A percentile compares a stretch with the other conserved stretches of the same genome.
These are phyloP conservation scores for Fonsecaea erecta DNA, from an alignment of 2,329 filamentous ascomycete genomes.

Conservation along the genomic window DNA sequence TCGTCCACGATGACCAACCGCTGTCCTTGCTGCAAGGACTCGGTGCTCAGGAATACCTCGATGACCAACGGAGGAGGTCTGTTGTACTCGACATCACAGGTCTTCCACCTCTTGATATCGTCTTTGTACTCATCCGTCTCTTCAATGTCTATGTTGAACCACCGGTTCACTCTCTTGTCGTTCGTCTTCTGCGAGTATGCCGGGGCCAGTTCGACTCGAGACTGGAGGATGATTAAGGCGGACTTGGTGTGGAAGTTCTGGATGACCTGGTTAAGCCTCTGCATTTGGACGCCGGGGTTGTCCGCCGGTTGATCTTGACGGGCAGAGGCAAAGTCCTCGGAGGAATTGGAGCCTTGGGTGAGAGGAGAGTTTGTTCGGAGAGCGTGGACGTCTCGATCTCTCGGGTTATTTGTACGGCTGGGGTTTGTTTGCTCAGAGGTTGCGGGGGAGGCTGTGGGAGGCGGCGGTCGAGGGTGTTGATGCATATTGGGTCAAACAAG, in stretches of 20 bases:
- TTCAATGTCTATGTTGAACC: slow-evolving; percentile 96
- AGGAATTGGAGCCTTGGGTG: slow-evolving; percentile 58
- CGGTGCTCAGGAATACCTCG: slow-evolving; percentile 85
- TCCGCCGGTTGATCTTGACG: slow-evolving; percentile 50
- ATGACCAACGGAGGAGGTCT: slow-evolving; percentile 83
- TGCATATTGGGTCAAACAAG: slow-evolving; percentile 67
- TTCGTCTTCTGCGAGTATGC: slow-evolving; percentile 61
- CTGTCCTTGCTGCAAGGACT: slow-evolving; percentile 78
- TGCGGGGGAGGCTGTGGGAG: slow-evolving; percentile 73
- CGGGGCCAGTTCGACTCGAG: slow-evolving; percentile 72
- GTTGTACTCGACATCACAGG: slow-evolving; percentile 74
- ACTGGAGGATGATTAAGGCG: slow-evolving; percentile 79
- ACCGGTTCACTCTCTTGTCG: slow-evolving; percentile 72
- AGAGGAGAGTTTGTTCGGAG: slow-evolving; percentile 56
- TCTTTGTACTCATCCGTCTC: slow-evolving; percentile 88
- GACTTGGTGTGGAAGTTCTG: slow-evolving; percentile 95
- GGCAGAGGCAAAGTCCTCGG: slow-evolving; percentile 52
- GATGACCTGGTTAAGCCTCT: slow-evolving; percentile 90
- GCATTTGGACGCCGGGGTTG: slow-evolving; percentile 67
- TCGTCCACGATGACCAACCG: slow-evolving; percentile 87
- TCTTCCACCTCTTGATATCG: slow-evolving; percentile 80
- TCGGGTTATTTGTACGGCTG: slow-evolving; percentile 72
- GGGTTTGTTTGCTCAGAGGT: slow-evolving; percentile 74
- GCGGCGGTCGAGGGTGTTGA: slow-evolving; percentile 80
- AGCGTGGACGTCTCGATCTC: slow-evolving; percentile 64